Percentiles rank a stretch among this genome's conserved stretches.
These are phyloP conservation scores for Alnus rubra DNA, from an alignment of 306 rosid genomes.

Conservation along the genomic window DNA sequence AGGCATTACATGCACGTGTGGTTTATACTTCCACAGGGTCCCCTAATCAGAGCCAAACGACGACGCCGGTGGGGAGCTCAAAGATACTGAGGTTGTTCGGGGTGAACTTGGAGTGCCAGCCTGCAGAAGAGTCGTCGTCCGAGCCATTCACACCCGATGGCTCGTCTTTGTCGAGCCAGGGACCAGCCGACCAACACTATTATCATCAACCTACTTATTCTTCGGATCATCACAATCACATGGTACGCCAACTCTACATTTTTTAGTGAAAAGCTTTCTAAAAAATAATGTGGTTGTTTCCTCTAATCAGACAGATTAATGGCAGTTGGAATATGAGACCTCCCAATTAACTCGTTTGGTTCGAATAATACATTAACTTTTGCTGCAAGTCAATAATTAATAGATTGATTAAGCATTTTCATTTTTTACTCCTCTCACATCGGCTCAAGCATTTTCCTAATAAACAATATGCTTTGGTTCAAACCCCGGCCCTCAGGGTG, in stretches of 20 bases:
- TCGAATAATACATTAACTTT: too few relatives aligned
- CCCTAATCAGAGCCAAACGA: slow-evolving; percentile 42
- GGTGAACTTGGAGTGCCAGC: slow-evolving; percentile 87
- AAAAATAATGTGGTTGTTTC: slow-evolving; percentile 23
- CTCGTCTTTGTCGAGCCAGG: slow-evolving; percentile 49
- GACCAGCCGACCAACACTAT: slow-evolving; percentile 35
- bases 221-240: slow-evolving; percentile 44
- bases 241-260: slow-evolving; percentile 46
- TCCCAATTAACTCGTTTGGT: too few relatives aligned
- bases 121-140: slow-evolving; percentile 32
- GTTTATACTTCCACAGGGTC: slow-evolving; percentile 34
- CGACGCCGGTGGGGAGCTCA: slow-evolving; percentile 46
- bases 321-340: neutral
- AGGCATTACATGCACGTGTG: slow-evolving; percentile 42
- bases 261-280: neutral
- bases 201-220: slow-evolving; percentile 31
- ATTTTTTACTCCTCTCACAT: too few relatives aligned
- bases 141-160: slow-evolving; percentile 54
- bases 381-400: too few relatives aligned
- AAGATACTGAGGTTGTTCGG: slow-evolving; percentile 87
- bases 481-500: too few relatives aligned
- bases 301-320: slow-evolving; percentile 40
- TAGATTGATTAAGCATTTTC: too few relatives aligned
- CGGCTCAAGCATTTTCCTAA: neutral
- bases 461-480: neutral